Evolutionary conservation across 1,139 yeast genomes (phyloP), one percentile per base, ranked within the genome.

Genomic region (Taphrina sp.): DNA sequence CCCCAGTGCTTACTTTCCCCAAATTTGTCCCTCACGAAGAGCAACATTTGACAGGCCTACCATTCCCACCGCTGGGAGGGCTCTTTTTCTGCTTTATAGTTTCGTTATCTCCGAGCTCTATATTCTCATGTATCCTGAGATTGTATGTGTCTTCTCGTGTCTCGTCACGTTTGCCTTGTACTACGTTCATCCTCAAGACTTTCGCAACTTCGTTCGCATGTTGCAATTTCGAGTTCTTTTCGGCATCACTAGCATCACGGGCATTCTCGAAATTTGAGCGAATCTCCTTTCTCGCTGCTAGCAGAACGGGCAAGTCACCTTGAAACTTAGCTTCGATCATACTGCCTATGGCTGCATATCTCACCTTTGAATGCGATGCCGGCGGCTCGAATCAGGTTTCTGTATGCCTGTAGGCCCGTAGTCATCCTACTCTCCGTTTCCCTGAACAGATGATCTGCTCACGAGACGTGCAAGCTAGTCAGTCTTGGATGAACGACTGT

Each of bases 91-190:
- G 68, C 64, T 76, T 78, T 57, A 81, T 71, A 43, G 75, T 71
- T 17, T 81, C 95, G 68, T 92, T 92, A 67, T 89, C 96, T 12
- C 97, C 97, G 54, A 90, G 74, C 69, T 92, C 97, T 0, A 95
- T 86, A 52, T 84, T 80, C 53, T 80, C 73, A 67, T 88, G 96
- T 64, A 92, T 83, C 61, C 84, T 82, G 64, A 89, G 73, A 57
- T 72, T 44, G 14, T 49, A 47, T 5, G 54, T 59, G 19, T 37
- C 59, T 17, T 38, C 38, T 8, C 31, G 33, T 10, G 38, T 76
- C 4, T 71, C 74, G 52, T 76, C 76, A 64, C 73, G 76, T 56
- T 71, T 74, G 3, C 95, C 98, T 70, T 92, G 98, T 1, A 92
- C 96, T 19, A 92, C 75, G 69, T 92, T 90, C 59, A 76, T 74